These are phyloP conservation scores for Trichosporon coremiiforme DNA, from an alignment of 1,284 basidiomycete species.

Conservation along the genomic window DNA sequence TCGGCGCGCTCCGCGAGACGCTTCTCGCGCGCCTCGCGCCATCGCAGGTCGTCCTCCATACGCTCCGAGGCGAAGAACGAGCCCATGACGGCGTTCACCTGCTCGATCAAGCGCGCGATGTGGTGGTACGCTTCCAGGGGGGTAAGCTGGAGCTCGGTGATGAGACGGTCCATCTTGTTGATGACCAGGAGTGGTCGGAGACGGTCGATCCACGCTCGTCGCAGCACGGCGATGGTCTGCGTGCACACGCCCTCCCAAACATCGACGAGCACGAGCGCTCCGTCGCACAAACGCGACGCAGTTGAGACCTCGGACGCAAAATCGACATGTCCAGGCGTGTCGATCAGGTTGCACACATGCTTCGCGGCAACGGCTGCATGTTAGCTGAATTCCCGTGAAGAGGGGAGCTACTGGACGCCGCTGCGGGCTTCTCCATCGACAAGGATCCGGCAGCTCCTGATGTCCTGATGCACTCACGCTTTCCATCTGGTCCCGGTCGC, in stretches of 20 bases:
- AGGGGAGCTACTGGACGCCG: neutral
- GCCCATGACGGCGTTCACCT: conserved; percentile 98
- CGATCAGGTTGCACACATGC: conserved; percentile 77
- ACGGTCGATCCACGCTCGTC: conserved; percentile 91
- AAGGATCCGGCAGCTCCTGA: no score
- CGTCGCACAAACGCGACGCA: conserved; percentile 90
- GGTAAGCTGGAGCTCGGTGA: conserved; percentile 88
- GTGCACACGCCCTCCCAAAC: conserved; percentile 98
- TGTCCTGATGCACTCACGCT: conserved; percentile 20
- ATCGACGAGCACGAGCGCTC: conserved; percentile 94
- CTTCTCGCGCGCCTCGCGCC: conserved; percentile 87
- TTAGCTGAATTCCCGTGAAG: neutral
- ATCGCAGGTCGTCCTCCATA: conserved; percentile 95
- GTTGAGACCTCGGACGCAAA: conserved; percentile 97
- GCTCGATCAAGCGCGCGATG: conserved; percentile 87
- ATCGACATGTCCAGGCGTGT: conserved; percentile 98
- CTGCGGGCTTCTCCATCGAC: no score
- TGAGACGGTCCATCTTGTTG: conserved; percentile 95
- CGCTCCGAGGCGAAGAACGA: conserved; percentile 91
- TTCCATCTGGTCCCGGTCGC: conserved; percentile 59
- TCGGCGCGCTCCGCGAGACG: conserved; percentile 74
- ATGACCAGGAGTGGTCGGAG: conserved; percentile 91
- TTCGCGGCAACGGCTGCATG: conserved; percentile 41
- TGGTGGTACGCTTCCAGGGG: conserved; percentile 95
- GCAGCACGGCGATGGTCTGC: conserved; percentile 93